phyloP scores from a whole-genome alignment of 2,329 filamentous ascomycete genomes.

The Neofusicoccum ribis region DNA sequence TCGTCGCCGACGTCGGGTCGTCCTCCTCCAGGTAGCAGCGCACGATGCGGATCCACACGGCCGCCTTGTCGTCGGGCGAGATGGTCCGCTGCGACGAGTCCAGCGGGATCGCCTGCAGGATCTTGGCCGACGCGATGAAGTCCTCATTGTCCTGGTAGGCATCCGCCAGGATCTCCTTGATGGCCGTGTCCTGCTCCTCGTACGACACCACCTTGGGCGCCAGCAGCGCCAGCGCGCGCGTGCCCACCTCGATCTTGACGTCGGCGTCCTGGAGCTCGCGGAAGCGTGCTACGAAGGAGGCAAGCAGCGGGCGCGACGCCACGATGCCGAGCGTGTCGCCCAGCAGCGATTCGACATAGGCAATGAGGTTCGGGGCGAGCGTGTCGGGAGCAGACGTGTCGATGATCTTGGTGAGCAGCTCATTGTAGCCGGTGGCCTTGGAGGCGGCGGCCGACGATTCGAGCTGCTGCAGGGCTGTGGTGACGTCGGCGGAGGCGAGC shows the following conservation, averaged over 20 bases:
- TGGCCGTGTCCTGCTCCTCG: slow-evolving; percentile 77
- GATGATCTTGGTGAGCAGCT: slow-evolving; percentile 59
- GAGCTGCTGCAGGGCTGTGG: slow-evolving; percentile 50
- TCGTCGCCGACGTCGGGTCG: slow-evolving; percentile 80
- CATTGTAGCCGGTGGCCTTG: slow-evolving; percentile 58
- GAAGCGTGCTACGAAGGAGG: slow-evolving; percentile 65
- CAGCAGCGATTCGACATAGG: slow-evolving; percentile 68
- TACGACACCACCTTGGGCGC: slow-evolving; percentile 69
- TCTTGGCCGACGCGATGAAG: slow-evolving; percentile 73
- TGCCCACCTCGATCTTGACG: slow-evolving; percentile 73
- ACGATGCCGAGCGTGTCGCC: slow-evolving; percentile 72
- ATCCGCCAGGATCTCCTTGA: slow-evolving; percentile 79
- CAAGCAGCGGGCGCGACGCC: slow-evolving; percentile 69
- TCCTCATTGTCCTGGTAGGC: slow-evolving; percentile 83
- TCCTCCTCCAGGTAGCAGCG: slow-evolving; percentile 93
- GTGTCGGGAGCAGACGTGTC: slow-evolving; percentile 45
- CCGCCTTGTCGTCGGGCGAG: slow-evolving; percentile 76
- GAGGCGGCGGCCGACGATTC: slow-evolving; percentile 49
- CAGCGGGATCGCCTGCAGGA: slow-evolving; percentile 79
- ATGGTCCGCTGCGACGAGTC: slow-evolving; percentile 86
- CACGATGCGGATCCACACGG: slow-evolving; percentile 90
- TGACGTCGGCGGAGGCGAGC: slow-evolving; percentile 55
- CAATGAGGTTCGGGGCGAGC: slow-evolving; percentile 63
- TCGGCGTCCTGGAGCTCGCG: slow-evolving; percentile 61
- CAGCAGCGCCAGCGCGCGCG: slow-evolving; percentile 69